Conservation (phyloP, 2,329 filamentous ascomycete genomes). For the Verticillium longisporum region DNA sequence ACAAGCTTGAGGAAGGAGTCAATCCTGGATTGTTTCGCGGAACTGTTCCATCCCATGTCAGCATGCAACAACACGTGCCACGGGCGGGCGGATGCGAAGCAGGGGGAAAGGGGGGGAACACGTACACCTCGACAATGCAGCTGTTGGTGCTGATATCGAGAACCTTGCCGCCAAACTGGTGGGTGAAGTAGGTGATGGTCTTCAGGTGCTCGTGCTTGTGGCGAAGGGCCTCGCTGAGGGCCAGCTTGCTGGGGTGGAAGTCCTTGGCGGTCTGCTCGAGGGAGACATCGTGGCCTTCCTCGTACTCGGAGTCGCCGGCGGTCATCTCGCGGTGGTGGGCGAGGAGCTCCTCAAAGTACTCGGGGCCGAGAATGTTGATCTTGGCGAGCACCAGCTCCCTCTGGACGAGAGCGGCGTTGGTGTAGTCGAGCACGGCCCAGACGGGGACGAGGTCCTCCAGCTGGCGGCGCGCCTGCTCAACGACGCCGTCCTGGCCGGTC, state of each 20-base stretch:
- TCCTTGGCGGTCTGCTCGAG: constrained; percentile 50
- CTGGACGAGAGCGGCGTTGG: constrained; percentile 84
- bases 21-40: constrained; percentile 87
- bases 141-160: constrained; percentile 97
- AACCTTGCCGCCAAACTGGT: constrained; percentile 97
- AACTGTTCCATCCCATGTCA: constrained; percentile 40
- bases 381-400: constrained; percentile 92
- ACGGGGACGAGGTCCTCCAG: constrained; percentile 95
- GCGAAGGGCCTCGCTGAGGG: constrained; percentile 79
- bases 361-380: constrained; percentile 90
- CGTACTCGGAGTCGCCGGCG: constrained; percentile 27
- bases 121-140: constrained; percentile 95
- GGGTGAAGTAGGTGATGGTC: constrained; percentile 91
- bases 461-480: constrained; percentile 93
- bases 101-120: constrained; percentile 14
- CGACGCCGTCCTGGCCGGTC: constrained; percentile 90
- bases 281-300: constrained; percentile 28
- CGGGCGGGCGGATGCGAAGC: too few relatives aligned
- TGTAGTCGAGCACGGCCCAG: constrained; percentile 98
- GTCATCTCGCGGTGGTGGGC: constrained; percentile 90
- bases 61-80: not conserved
- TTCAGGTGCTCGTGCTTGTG: constrained; percentile 97
- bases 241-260: constrained; percentile 85
- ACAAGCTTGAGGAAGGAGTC: constrained; percentile 98
- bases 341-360: constrained; percentile 96